phyloP scores from a whole-genome alignment of 768 basidiomycete species.

The Leccinum incarnatum region DNA sequence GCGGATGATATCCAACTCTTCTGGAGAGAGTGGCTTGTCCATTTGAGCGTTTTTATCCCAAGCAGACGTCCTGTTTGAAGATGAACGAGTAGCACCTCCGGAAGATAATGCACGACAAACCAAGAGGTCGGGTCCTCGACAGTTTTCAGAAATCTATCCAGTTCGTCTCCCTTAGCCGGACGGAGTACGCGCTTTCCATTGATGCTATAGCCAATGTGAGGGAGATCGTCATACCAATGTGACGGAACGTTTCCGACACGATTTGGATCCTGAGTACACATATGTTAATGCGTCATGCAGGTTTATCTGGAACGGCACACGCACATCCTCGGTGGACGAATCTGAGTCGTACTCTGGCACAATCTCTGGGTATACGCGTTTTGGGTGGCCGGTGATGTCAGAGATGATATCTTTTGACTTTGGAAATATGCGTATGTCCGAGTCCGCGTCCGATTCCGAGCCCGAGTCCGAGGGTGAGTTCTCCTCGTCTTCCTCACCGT shows the following conservation, averaged over 20 bases:
- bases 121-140: conserved; percentile 90
- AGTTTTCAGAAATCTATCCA: conserved; percentile 94
- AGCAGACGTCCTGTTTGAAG: conserved; percentile 70
- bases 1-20: conserved; percentile 94
- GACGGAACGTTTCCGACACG: conserved; percentile 92
- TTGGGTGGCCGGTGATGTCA: conserved; percentile 79
- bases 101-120: conserved; percentile 41
- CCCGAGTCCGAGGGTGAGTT: conserved; percentile 29
- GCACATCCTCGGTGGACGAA: conserved; percentile 87
- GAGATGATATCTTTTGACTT: conserved; percentile 70
- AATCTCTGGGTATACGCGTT: conserved; percentile 83
- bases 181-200: conserved; percentile 92
- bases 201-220: conserved; percentile 97
- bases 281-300: conserved; percentile 1
- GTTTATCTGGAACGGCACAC: conserved; percentile 26
- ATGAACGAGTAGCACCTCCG: conserved; percentile 1
- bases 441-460: conserved; percentile 33
- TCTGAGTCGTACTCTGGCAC: conserved; percentile 90
- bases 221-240: conserved; percentile 99
- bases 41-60: conserved; percentile 86
- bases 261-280: conserved; percentile 70
- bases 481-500: conserved; percentile 37
- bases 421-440: conserved; percentile 57
- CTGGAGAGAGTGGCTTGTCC: conserved; percentile 81
- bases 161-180: conserved; percentile 92